These are phyloP conservation scores for Microbotryum scabiosae DNA, from an alignment of 1,284 basidiomycete species.

Conservation along the genomic window DNA sequence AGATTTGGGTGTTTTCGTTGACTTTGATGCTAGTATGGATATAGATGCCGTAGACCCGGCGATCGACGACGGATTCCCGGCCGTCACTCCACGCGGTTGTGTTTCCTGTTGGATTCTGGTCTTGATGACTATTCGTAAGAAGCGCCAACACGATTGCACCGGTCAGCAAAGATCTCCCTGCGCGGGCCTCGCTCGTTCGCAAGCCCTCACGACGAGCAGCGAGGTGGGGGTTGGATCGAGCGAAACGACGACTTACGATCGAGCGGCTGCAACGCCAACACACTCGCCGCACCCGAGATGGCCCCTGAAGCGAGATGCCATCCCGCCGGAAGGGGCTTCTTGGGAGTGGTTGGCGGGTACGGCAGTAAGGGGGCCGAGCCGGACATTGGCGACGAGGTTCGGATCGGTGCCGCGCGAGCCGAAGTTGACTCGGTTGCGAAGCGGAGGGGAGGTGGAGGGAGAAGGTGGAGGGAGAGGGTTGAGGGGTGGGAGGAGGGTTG, in stretches of 20 bases:
- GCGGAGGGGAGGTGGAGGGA: too few species aligned
- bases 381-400: too few species aligned
- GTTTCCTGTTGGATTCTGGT: constrained; percentile 27
- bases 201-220: too few species aligned
- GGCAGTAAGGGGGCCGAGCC: too few species aligned
- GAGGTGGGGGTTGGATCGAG: too few species aligned
- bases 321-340: constrained; percentile 13
- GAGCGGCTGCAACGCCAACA: constrained; percentile 26
- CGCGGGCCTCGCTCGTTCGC: not conserved
- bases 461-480: too few species aligned
- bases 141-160: not conserved
- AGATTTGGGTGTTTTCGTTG: not conserved
- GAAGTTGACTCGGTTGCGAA: too few species aligned
- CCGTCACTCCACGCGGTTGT: not conserved
- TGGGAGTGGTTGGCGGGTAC: not conserved
- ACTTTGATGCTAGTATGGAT: not conserved
- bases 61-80: too few species aligned
- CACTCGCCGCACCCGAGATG: constrained; percentile 18
- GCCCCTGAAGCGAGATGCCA: constrained; percentile 28
- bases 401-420: too few species aligned
- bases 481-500: too few species aligned
- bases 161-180: too few species aligned
- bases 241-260: constrained; percentile 16
- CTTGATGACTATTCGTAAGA: constrained; percentile 22
- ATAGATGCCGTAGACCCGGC: not conserved